A percentile compares a stretch with the other conserved stretches of the same genome.
Evolutionary conservation across 2,329 filamentous ascomycete species (phyloP).

Genomic region (Aureobasidium leucospermi): DNA sequence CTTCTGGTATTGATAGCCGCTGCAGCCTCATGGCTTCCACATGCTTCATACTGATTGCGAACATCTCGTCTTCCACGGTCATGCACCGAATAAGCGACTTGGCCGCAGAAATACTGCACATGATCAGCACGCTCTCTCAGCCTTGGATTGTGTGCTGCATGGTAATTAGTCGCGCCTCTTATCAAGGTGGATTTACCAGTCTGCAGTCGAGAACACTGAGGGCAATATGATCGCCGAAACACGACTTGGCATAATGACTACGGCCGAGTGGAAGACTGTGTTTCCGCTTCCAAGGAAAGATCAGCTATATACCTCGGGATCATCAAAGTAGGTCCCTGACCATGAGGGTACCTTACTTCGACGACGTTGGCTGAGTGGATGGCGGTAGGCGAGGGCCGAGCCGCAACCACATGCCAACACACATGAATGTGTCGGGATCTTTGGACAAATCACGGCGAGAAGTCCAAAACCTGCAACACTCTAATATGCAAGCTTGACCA

Average conservation of each 20-base stretch:
- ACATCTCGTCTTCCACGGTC: background rate
- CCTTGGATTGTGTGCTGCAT: background rate
- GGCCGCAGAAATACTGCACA: background rate
- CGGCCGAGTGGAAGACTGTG: background rate
- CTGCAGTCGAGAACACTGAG: background rate
- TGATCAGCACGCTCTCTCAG: background rate
- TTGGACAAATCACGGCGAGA: slow-evolving; percentile 1
- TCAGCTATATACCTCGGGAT: background rate
- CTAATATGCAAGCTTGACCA: background rate
- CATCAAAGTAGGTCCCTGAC: background rate
- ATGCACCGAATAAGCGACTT: background rate
- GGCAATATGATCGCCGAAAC: background rate
- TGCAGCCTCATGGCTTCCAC: background rate
- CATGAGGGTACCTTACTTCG: background rate
- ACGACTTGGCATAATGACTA: slow-evolving; percentile 3
- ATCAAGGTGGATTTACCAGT: background rate
- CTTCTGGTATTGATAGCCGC: background rate
- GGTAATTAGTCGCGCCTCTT: background rate
- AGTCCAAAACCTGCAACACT: background rate
- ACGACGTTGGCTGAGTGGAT: background rate
- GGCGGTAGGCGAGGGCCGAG: background rate
- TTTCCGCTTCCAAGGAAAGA: background rate
- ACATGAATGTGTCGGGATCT: background rate
- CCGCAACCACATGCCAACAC: background rate
- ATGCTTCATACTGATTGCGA: background rate